phyloP scores from a whole-genome alignment of 225 moss, liverwort and hornwort species.

The Marchantia polymorpha region DNA sequence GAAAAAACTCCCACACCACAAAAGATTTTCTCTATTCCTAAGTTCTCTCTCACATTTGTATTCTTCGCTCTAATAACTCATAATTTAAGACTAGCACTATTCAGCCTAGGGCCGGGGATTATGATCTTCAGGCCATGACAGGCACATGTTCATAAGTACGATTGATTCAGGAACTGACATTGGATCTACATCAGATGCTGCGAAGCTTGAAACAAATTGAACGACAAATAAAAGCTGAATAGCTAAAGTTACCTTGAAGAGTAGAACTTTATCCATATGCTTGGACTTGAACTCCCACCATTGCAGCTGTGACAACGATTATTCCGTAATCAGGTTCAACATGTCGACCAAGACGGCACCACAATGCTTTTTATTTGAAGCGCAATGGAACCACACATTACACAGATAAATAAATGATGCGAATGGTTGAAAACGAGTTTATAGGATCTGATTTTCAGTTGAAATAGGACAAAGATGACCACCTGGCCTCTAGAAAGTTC shows the following conservation, averaged over 20 bases:
- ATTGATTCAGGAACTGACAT: too few relatives aligned
- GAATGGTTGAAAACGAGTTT: neutral
- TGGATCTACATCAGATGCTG: too few relatives aligned
- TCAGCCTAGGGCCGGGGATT: neutral
- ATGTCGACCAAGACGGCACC: too few relatives aligned
- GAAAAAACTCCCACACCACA: too few relatives aligned
- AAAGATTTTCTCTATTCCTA: too few relatives aligned
- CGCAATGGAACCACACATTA: neutral
- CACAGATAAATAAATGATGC: neutral
- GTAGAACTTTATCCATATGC: slow-evolving; percentile 94
- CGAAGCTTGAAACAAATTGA: too few relatives aligned
- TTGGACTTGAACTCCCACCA: slow-evolving; percentile 97
- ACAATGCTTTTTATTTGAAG: too few relatives aligned
- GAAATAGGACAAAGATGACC: neutral
- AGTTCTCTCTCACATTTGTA: too few relatives aligned
- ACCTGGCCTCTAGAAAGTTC: slow-evolving; percentile 91
- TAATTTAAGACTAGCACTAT: neutral
- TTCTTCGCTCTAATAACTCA: too few relatives aligned
- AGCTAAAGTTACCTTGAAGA: slow-evolving; percentile 73
- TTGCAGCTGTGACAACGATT: slow-evolving; percentile 68
- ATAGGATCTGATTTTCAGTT: neutral
- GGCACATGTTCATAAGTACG: too few relatives aligned
- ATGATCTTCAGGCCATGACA: neutral
- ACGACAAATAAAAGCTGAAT: neutral
- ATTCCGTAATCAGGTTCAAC: neutral